Percentiles rank a stretch among this genome's conserved stretches.
Evolutionary conservation across 768 basidiomycete genomes (phyloP).

Genomic region (Phaffia australis): DNA sequence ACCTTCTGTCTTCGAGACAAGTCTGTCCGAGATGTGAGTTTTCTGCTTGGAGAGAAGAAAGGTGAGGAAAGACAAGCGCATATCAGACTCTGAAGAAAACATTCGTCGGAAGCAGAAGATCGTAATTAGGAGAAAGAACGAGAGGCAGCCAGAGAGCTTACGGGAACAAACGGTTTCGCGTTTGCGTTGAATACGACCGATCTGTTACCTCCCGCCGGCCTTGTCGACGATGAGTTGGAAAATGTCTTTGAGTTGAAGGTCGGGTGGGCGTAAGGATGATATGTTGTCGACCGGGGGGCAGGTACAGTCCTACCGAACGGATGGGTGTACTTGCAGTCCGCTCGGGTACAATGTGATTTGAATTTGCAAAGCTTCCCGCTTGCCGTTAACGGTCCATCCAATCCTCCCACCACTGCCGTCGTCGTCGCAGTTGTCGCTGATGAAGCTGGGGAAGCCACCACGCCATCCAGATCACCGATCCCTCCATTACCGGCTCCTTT

Average conservation of each 20-base stretch:
- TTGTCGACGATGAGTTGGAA: neutral
- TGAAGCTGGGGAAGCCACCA: constrained; percentile 29
- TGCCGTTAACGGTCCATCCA: neutral
- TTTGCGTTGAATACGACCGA: constrained; percentile 54
- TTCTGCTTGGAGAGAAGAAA: neutral
- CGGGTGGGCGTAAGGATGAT: constrained; percentile 49
- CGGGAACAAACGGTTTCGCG: constrained; percentile 27
- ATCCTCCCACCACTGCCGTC: constrained; percentile 13
- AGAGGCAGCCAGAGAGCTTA: neutral
- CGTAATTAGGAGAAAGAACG: neutral
- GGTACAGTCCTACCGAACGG: constrained; percentile 58
- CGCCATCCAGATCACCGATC: constrained; percentile 31
- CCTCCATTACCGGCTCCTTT: constrained; percentile 27
- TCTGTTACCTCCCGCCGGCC: constrained; percentile 46
- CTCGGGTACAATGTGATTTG: constrained; percentile 31
- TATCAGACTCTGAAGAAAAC: neutral
- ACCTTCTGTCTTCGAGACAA: constrained; percentile 10
- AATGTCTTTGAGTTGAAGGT: constrained; percentile 15
- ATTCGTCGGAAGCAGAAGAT: neutral
- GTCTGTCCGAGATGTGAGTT: constrained; percentile 15
- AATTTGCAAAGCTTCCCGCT: neutral
- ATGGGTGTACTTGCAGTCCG: constrained; percentile 80
- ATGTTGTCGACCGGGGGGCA: neutral
- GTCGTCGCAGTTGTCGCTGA: constrained; percentile 26
- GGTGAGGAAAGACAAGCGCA: neutral